These are phyloP conservation scores for Selaginella moellendorffii DNA, from an alignment of 75 land plant genomes.

Conservation along the genomic window DNA sequence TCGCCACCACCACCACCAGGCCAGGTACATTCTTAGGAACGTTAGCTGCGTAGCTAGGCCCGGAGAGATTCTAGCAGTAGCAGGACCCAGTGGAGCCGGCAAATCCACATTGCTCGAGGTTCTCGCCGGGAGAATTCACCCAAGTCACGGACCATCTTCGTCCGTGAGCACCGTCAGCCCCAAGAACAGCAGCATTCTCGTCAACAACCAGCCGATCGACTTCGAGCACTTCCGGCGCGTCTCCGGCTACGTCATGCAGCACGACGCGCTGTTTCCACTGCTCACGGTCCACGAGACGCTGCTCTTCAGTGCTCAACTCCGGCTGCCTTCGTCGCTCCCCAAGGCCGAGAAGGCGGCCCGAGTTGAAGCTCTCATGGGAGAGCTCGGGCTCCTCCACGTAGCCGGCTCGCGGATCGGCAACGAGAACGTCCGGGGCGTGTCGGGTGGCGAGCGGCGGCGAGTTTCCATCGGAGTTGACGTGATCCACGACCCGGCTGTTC, in stretches of 20 bases:
- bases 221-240: slow-evolving; percentile 40
- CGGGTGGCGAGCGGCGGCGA: slow-evolving; percentile 61
- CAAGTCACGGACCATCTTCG: no score
- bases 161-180: no score
- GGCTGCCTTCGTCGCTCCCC: slow-evolving; percentile 25
- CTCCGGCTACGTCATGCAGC: slow-evolving; percentile 72
- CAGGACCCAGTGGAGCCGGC: slow-evolving; percentile 91
- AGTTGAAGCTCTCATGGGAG: slow-evolving; percentile 45
- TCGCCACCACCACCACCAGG: background rate
- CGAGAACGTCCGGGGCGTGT: slow-evolving; percentile 52
- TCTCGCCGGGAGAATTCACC: slow-evolving; percentile 48
- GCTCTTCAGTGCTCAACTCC: slow-evolving; percentile 46
- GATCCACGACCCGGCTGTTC: slow-evolving; percentile 61
- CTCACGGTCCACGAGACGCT: slow-evolving; percentile 79
- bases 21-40: slow-evolving; percentile 33
- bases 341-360: slow-evolving; percentile 29
- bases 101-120: slow-evolving; percentile 71
- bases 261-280: slow-evolving; percentile 68
- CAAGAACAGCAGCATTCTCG: slow-evolving; percentile 23
- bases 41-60: slow-evolving; percentile 43
- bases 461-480: background rate
- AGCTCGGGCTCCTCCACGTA: slow-evolving; percentile 52
- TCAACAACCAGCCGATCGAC: slow-evolving; percentile 36
- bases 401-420: slow-evolving; percentile 50
- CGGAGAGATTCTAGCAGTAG: slow-evolving; percentile 64